Evolutionary conservation across 331 rosid genomes (phyloP), one percentile per base, ranked within the genome.

Genomic region (Phaseolus coccineus): DNA sequence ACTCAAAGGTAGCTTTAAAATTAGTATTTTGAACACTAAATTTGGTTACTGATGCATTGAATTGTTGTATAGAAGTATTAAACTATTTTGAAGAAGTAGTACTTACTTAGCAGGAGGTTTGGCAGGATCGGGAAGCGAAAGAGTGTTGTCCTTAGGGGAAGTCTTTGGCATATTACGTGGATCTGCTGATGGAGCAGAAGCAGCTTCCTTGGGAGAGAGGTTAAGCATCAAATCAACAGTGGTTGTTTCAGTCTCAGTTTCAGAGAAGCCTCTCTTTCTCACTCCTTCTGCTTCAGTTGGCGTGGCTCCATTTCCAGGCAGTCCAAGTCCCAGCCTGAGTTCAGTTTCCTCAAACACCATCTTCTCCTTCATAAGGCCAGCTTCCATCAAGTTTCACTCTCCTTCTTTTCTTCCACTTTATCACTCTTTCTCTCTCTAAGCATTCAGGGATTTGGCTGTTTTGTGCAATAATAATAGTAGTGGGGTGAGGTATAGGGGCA

Each of bases 21-120:
- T 15, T 5, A 16, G 22, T 50, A n/a, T 1, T 50, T 50, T 16
- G 0, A 13, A 4, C 19, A 48, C 7, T 16, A 16, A 50, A 13
- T 5, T 50, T 50, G n/a, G 22, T 4, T 50, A 50, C 2, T n/a
- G 57, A 52, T 6, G 8, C 7, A 52, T n/a, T 7, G 10, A 0
- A 2, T 2, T n/a, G 3, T 44, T 10, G 51, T 16, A 16, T 3
- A 31, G 19, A 14, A 28, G 19, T 27, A 58, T 57, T 57, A 14
- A 57, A 8, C 3, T 9, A 27, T 59, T 62, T 30, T 31, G 4
- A 22, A 19, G 0, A 11, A 79, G 89, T 86, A 19, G 0, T 13
- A 81, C 89, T 86, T 90, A 93, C 99, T 93, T 95, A 80, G 96
- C 87, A 2, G 97, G 93, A 85, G 90, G 98, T 68, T 86, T 94